Base-by-base conservation (phyloP, 2,329 filamentous ascomycete species). In the Pseudocercospora musae region DNA sequence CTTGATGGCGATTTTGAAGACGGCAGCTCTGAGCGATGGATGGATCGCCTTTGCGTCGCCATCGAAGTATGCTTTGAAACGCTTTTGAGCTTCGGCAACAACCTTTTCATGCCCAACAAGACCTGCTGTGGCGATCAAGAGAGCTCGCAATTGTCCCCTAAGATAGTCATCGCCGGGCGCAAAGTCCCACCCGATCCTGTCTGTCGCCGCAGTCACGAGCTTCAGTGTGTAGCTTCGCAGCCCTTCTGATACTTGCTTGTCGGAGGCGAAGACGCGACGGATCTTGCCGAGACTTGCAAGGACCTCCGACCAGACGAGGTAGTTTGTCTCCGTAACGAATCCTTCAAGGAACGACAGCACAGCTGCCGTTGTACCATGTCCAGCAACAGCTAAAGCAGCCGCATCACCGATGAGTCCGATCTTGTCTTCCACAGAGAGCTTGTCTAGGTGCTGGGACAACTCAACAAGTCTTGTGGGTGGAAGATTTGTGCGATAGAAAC, bases 401-500 rank as follows among this genome's bases (percentile, higher is more conserved):
- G 94, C 92, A 71, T 96, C 96, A 64, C 91, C 92, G 62, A 97
- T 86, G 57, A 97, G 86, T 44, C 92, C 91, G 70, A 98, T 96
- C 81, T 95, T 96, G 79, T 99, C 95, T 74, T 94, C 87, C 5
- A 89, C 87, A 66, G 84, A 90, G 23, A 99, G 83, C 69, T 87
- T 87, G 68, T 90, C 84, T 15, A 92, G 87, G 70, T 91, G 87
- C 58, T 87, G 84, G 62, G 91, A 90, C 23, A 99, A 87, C 78
- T 92, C 92, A 42, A 85, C 85, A 44, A 99, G 84, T 53, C 94
- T 87, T 66, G 86, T 82, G n/a, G 91, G 87, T 4, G 95, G 92
- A 74, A 98, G 96, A 78, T 96, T 96, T 54, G 94, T 95, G 64
- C 93, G 87, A 79, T 96, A 98, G 78, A 90, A 97, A 25, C 92